These are phyloP conservation scores for Candida frijolesensis DNA, from an alignment of 1,139 yeast genomes.

Conservation along the genomic window DNA sequence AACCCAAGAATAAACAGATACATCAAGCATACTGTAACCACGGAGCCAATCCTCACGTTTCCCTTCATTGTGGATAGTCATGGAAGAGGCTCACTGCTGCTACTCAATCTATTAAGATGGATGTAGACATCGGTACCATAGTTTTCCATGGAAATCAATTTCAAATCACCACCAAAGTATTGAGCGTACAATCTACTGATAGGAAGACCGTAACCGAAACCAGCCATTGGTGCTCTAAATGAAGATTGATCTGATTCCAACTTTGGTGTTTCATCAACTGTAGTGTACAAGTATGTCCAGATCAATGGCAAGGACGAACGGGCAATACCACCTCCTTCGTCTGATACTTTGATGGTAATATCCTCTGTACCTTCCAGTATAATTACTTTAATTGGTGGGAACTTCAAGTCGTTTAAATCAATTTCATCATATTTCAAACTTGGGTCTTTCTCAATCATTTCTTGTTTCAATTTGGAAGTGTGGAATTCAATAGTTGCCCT, in stretches of 20 bases:
- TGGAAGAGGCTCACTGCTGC: slow-evolving; percentile 51
- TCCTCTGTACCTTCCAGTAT: slow-evolving; percentile 93
- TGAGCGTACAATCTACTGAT: slow-evolving; percentile 83
- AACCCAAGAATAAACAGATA: slow-evolving; percentile 6
- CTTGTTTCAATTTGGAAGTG: slow-evolving; percentile 44
- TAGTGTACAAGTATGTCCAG: slow-evolving; percentile 91
- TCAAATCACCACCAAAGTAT: slow-evolving; percentile 89
- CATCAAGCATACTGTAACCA: slow-evolving; percentile 1
- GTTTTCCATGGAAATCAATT: slow-evolving; percentile 88
- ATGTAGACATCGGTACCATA: slow-evolving; percentile 92
- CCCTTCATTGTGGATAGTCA: slow-evolving; percentile 19
- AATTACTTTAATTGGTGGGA: slow-evolving; percentile 84
- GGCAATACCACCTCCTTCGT: slow-evolving; percentile 94
- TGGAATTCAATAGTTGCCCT: slow-evolving; percentile 85
- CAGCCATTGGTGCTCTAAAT: slow-evolving; percentile 91
- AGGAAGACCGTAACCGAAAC: slow-evolving; percentile 91
- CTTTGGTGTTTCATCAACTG: slow-evolving; percentile 74
- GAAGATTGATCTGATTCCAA: slow-evolving; percentile 63
- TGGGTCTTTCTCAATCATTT: slow-evolving; percentile 46
- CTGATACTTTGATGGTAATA: slow-evolving; percentile 88
- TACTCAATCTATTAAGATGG: slow-evolving; percentile 65
- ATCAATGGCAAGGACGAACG: slow-evolving; percentile 81
- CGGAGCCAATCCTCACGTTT: slow-evolving; percentile 10
- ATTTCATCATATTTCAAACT: slow-evolving; percentile 40
- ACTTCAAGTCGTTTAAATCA: slow-evolving; percentile 65